Evolutionary conservation across 257 asterid genomes (phyloP).

Genomic region (Solanum dulcamara): DNA sequence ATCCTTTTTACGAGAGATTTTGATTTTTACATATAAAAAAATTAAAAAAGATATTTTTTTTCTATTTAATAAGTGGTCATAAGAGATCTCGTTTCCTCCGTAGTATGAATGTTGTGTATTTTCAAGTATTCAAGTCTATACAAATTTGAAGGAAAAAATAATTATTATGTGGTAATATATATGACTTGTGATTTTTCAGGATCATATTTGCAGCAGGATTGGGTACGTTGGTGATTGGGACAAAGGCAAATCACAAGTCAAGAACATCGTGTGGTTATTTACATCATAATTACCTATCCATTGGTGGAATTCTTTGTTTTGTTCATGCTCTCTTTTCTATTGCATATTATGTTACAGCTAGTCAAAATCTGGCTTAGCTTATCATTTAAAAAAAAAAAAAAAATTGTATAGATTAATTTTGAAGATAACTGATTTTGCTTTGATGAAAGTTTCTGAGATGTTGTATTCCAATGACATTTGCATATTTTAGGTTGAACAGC

Average conservation of each 20-base stretch:
- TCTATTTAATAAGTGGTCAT: no score
- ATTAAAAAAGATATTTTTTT: no score
- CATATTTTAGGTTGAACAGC: background rate
- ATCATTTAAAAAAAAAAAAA: background rate
- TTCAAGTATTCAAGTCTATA: background rate
- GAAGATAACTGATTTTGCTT: background rate
- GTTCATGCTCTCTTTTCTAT: constrained; percentile 59
- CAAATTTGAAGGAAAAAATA: background rate
- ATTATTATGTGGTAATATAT: background rate
- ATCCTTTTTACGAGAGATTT: no score
- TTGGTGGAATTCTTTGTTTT: constrained; percentile 68
- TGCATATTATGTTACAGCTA: constrained; percentile 53
- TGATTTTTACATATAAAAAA: no score
- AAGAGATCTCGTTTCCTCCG: no score
- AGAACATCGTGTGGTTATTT: constrained; percentile 62
- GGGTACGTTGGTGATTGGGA: constrained; percentile 59
- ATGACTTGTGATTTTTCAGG: constrained; percentile 23
- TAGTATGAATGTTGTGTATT: background rate
- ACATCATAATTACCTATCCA: constrained; percentile 55
- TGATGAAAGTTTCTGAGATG: background rate
- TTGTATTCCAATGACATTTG: background rate
- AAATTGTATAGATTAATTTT: background rate
- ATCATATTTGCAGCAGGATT: constrained; percentile 50
- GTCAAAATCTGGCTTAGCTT: constrained; percentile 6
- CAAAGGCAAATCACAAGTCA: constrained; percentile 53